These are phyloP conservation scores for Seiridium unicorne DNA, from an alignment of 2,329 filamentous ascomycete genomes.

Conservation along the genomic window DNA sequence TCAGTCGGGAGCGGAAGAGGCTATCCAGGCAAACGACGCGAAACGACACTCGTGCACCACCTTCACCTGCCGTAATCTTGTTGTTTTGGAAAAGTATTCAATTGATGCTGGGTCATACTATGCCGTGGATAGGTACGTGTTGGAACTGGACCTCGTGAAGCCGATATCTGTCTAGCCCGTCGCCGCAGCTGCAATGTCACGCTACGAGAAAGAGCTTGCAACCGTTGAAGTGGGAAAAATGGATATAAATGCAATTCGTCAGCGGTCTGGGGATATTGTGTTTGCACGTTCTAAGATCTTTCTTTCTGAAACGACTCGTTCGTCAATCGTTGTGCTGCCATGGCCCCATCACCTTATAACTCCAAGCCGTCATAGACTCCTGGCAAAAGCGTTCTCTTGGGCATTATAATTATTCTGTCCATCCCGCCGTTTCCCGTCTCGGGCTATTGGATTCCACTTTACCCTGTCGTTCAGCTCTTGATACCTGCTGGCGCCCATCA, in stretches of 20 bases:
- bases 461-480: not conserved
- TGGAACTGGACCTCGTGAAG: not conserved
- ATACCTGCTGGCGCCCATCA: not conserved
- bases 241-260: not conserved
- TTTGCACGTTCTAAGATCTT: constrained; percentile 21
- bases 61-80: no score
- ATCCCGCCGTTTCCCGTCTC: constrained; percentile 1
- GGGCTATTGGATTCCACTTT: not conserved
- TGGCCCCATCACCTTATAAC: not conserved
- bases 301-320: not conserved
- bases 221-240: not conserved
- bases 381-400: constrained; percentile 1
- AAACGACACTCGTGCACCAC: no score
- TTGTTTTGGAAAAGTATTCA: no score
- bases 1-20: no score
- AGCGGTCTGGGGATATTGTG: constrained; percentile 9
- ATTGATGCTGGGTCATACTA: no score
- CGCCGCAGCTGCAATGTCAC: no score
- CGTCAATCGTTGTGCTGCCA: not conserved
- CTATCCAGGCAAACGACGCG: no score
- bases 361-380: constrained; percentile 7
- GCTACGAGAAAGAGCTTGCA: no score
- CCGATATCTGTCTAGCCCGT: not conserved
- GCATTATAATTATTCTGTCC: not conserved
- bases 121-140: no score